Conservation (phyloP, 768 basidiomycete genomes). For the Termitomyces sp. region DNA sequence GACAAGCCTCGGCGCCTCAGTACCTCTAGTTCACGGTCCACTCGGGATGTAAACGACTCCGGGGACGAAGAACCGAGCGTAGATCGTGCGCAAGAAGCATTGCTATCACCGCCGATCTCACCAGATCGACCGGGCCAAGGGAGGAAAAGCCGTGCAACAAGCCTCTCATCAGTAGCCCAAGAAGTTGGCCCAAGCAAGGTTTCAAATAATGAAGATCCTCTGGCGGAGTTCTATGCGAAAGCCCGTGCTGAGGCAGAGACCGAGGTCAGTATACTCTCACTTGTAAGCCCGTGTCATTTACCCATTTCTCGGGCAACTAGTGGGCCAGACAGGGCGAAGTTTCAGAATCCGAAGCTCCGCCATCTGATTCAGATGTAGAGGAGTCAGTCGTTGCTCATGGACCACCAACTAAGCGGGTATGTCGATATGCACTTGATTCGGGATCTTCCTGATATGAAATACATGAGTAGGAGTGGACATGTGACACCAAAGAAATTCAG, state of each 20-base stretch:
- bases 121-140: not conserved
- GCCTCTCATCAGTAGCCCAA: slow-evolving; percentile 3
- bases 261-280: slow-evolving; percentile 25
- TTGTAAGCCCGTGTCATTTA: not conserved
- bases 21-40: not conserved
- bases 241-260: slow-evolving; percentile 46
- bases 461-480: slow-evolving; percentile 54
- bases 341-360: slow-evolving; percentile 25
- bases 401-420: slow-evolving; percentile 23
- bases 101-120: slow-evolving; percentile 11
- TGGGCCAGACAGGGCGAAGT: slow-evolving; percentile 31
- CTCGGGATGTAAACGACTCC: slow-evolving; percentile 10
- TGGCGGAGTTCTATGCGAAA: slow-evolving; percentile 58
- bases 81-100: slow-evolving; percentile 3
- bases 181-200: slow-evolving; percentile 1
- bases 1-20: slow-evolving; percentile 15
- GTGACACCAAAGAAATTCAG: slow-evolving; percentile 44
- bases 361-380: slow-evolving; percentile 15
- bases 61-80: slow-evolving; percentile 17
- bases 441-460: not conserved
- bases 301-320: slow-evolving; percentile 13
- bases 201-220: slow-evolving; percentile 38
- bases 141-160: not conserved
- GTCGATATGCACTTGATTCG: not conserved
- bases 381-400: slow-evolving; percentile 11